Evolutionary conservation across 768 basidiomycete species (phyloP).

Genomic region (Serendipita sp.): DNA sequence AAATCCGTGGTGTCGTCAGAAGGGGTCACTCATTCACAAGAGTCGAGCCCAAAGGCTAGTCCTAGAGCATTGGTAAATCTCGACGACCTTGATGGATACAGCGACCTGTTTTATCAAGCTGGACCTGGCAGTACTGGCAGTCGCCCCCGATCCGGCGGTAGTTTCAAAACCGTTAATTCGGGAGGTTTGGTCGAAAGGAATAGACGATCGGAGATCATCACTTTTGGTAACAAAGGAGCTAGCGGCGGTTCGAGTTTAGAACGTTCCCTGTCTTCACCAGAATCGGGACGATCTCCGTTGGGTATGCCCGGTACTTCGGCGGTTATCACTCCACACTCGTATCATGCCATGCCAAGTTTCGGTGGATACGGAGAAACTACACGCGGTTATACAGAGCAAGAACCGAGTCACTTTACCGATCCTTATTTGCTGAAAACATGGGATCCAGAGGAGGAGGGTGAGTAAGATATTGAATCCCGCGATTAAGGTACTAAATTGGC

Average conservation of each 20-base stretch:
- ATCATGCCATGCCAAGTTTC: neutral
- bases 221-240: neutral
- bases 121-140: neutral
- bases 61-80: neutral
- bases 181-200: neutral
- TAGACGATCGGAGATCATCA: neutral
- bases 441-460: conserved; percentile 4
- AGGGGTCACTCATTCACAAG: neutral
- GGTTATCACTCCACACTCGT: neutral
- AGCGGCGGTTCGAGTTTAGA: neutral
- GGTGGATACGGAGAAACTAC: neutral
- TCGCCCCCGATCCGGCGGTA: neutral
- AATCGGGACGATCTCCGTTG: neutral
- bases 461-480: neutral
- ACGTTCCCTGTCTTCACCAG: neutral
- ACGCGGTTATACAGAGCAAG: neutral
- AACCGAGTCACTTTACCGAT: neutral
- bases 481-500: neutral
- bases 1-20: neutral
- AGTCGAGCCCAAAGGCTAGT: conserved; percentile 2
- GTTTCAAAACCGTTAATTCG: neutral
- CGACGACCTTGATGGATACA: conserved; percentile 4
- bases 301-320: neutral
- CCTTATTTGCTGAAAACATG: neutral
- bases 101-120: neutral